Conservation (phyloP, 805 yeast genomes). For the Lipomyces spencermartinsiae region DNA sequence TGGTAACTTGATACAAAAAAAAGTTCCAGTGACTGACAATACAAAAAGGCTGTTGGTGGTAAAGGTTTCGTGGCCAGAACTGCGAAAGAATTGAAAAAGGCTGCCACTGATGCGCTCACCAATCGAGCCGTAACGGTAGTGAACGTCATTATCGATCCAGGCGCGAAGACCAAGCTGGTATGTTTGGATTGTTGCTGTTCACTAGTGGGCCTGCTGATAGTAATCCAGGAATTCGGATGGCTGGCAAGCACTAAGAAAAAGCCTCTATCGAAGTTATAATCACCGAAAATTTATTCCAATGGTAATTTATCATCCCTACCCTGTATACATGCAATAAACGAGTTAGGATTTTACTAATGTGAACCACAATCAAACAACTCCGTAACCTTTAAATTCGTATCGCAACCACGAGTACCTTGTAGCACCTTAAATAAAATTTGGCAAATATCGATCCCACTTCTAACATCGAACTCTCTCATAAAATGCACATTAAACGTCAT, state of each 20-base stretch:
- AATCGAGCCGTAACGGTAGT: constrained; percentile 53
- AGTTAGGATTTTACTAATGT: not conserved
- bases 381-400: not conserved
- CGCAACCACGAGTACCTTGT: not conserved
- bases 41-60: constrained; percentile 57
- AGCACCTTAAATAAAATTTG: not conserved
- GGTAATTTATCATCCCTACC: not conserved
- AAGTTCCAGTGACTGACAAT: not conserved
- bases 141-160: constrained; percentile 68
- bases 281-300: not conserved
- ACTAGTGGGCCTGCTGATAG: not conserved
- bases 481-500: constrained; percentile 6
- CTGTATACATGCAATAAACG: not conserved
- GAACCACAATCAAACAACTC: not conserved
- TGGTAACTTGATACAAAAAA: not conserved
- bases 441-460: not conserved
- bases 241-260: constrained; percentile 56
- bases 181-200: not conserved
- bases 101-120: constrained; percentile 49
- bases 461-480: not conserved
- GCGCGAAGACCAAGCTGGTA: constrained; percentile 57
- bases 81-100: constrained; percentile 49
- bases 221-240: constrained; percentile 61
- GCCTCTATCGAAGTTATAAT: constrained; percentile 42
- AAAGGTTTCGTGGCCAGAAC: constrained; percentile 56